Conservation (phyloP, 2,329 filamentous ascomycete species). For the Penicillium brasilianum region DNA sequence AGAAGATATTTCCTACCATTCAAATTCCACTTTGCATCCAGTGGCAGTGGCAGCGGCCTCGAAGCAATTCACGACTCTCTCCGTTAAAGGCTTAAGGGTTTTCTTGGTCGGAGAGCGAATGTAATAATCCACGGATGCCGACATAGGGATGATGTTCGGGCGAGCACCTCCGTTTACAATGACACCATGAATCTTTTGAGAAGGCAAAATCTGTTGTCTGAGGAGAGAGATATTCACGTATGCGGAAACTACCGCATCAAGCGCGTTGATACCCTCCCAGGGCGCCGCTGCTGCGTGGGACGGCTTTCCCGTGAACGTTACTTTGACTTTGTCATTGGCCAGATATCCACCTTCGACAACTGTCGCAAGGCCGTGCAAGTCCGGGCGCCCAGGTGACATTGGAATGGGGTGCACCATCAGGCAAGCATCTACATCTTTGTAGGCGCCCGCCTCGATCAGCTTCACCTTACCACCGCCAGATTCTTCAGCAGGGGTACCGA, state of each 20-base stretch:
- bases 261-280: constrained; percentile 63
- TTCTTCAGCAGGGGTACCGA: constrained; percentile 45
- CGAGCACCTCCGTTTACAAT: constrained; percentile 59
- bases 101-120: constrained; percentile 49
- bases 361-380: constrained; percentile 31
- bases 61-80: constrained; percentile 38
- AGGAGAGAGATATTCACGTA: constrained; percentile 55
- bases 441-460: constrained; percentile 50
- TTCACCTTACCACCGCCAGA: constrained; percentile 44
- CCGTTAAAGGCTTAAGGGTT: constrained; percentile 40
- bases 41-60: constrained; percentile 40
- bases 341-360: constrained; percentile 35
- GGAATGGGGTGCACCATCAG: constrained; percentile 49
- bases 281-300: constrained; percentile 62
- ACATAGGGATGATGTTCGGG: constrained; percentile 63
- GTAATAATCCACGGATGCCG: constrained; percentile 51
- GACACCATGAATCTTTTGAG: constrained; percentile 57
- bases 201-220: constrained; percentile 60
- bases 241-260: constrained; percentile 60
- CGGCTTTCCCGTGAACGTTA: constrained; percentile 56
- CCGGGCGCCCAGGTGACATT: constrained; percentile 29
- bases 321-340: constrained; percentile 41
- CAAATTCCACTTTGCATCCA: constrained; percentile 37
- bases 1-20: constrained; percentile 26
- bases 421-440: constrained; percentile 43